Base-by-base conservation (phyloP, 2,329 filamentous ascomycete species). In the Ceratocystiopsis sp. region DNA sequence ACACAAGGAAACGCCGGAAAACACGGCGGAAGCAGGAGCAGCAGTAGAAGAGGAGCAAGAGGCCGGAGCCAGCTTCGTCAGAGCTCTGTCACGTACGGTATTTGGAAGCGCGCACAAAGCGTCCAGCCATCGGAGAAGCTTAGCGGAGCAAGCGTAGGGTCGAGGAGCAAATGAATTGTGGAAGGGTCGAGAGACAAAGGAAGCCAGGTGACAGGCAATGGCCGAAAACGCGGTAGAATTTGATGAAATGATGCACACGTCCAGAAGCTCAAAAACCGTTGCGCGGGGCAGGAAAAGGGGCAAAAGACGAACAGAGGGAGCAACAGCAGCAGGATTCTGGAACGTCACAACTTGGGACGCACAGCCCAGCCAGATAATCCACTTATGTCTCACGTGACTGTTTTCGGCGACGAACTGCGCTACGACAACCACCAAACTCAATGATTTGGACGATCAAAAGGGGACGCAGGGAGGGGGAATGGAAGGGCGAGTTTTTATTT, bases 31-130 rank as follows among this genome's bases (percentile, higher is more conserved):
- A 34, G 14, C 36, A 29, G 21, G 41, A 29, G 5, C 14, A 44
- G 35, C 21, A 34, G 38, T n/a, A 17, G 11, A 37, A 29, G 29
- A 35, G 32, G n/a, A 21, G n/a, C n/a, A 42, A 42, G 34, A 8
- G 10, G 9, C 7, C 4, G 9, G 10, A 29, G 10, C 10, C 25
- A 29, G 25, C 25, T 29, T 8, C 10, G 4, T 2, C 25, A 8
- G 10, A 29, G 25, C 25, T 29, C 25, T 29, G 25, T 10, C 45
- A 46, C 73, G 57, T 66, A 79, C 75, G 74, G 64, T 77, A 79
- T 58, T 79, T 79, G 60, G 75, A 79, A 61, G 73, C 69, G 62
- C 75, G 69, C 60, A 78, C 75, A 59, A 79, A 79, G 58, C 75
- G 73, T 59, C 71, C 70, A 58, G 73, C 64, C 73, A 77, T 77